Conservation (phyloP, 2,329 filamentous ascomycete genomes). For the Aspergillus bombycis region DNA sequence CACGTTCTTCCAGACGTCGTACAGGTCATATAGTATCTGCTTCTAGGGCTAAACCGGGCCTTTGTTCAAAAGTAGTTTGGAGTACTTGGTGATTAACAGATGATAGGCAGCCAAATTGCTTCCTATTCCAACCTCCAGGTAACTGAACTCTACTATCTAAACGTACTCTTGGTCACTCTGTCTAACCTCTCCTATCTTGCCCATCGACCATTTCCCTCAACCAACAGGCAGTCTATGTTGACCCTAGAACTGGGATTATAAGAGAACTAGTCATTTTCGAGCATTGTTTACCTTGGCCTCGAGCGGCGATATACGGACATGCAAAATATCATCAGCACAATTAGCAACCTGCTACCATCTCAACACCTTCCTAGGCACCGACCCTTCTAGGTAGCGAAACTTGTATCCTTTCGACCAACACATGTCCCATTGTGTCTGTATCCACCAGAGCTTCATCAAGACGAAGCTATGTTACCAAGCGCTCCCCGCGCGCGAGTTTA, state of each 20-base stretch:
- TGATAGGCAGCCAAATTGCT: not conserved
- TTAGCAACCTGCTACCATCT: slow-evolving; percentile 31
- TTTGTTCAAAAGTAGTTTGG: not conserved
- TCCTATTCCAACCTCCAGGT: not conserved
- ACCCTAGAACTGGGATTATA: not conserved
- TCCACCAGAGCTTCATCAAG: slow-evolving; percentile 41
- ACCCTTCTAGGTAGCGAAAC: slow-evolving; percentile 35
- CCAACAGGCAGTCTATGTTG: not conserved
- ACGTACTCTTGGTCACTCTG: not conserved
- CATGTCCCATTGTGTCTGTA: not conserved
- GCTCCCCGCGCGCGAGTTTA: slow-evolving; percentile 43
- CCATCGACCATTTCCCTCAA: not conserved
- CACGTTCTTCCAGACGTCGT: not conserved
- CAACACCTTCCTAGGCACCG: slow-evolving; percentile 43
- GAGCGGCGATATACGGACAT: slow-evolving; percentile 14
- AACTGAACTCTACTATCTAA: not conserved
- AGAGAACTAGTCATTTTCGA: not conserved
- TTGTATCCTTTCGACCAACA: not conserved
- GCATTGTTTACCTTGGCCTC: not conserved
- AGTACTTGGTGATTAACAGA: not conserved
- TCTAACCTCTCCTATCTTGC: not conserved
- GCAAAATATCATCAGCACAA: slow-evolving; percentile 14
- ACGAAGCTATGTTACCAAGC: slow-evolving; percentile 43
- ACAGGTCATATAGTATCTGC: not conserved
- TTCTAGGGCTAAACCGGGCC: not conserved